A percentile compares a stretch with the other conserved stretches of the same genome.
phyloP scores from a whole-genome alignment of 106 monocot genomes.

The Amphibolis antarctica region DNA sequence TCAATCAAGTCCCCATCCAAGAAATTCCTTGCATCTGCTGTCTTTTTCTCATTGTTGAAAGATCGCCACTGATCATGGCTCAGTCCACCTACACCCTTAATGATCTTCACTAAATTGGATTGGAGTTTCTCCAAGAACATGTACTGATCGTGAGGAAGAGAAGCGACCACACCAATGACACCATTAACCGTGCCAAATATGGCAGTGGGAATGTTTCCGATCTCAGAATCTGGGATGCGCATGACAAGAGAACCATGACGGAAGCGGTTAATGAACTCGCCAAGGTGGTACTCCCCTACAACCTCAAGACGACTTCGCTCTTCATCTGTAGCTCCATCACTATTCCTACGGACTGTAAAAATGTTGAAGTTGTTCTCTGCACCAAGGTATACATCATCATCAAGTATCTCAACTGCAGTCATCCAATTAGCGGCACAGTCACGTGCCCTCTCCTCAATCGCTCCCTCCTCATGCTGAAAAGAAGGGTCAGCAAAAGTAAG shows the following conservation, averaged over 20 bases:
- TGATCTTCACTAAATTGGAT: slow-evolving; percentile 61
- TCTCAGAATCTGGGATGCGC: slow-evolving; percentile 92
- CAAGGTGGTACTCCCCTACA: slow-evolving; percentile 86
- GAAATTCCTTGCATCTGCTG: slow-evolving; percentile 73
- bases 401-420: slow-evolving; percentile 86
- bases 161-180: slow-evolving; percentile 80
- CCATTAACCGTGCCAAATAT: slow-evolving; percentile 97
- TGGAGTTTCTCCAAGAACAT: slow-evolving; percentile 84
- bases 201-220: slow-evolving; percentile 62
- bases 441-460: slow-evolving; percentile 80
- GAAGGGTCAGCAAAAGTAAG: slow-evolving; percentile 1
- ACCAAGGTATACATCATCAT: slow-evolving; percentile 89
- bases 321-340: slow-evolving; percentile 89
- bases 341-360: slow-evolving; percentile 82
- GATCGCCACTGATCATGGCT: slow-evolving; percentile 96
- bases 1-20: slow-evolving; percentile 92
- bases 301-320: slow-evolving; percentile 91
- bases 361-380: slow-evolving; percentile 97
- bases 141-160: slow-evolving; percentile 85
- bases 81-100: slow-evolving; percentile 89
- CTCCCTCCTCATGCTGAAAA: slow-evolving; percentile 83
- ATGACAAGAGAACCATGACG: slow-evolving; percentile 94
- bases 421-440: slow-evolving; percentile 99
- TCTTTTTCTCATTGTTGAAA: slow-evolving; percentile 92
- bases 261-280: slow-evolving; percentile 84